Evolutionary conservation across 169 alveolate species (phyloP).

Genomic region (Cryptosporidium ubiquitum): DNA sequence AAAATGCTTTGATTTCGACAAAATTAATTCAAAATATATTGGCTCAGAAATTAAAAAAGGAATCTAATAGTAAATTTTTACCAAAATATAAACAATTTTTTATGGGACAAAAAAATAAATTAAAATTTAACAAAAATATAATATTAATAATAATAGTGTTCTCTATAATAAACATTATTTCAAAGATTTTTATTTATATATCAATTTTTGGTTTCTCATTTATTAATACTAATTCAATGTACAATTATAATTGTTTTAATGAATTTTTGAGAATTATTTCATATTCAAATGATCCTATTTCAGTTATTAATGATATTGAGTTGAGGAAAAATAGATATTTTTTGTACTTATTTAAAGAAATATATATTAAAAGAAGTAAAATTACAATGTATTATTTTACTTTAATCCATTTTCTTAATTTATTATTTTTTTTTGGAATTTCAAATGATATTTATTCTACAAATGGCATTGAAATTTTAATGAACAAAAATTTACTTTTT

Average conservation of each 20-base stretch:
- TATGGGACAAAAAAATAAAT: background rate
- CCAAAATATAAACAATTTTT: background rate
- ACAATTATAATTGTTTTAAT: background rate
- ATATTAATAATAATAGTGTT: background rate
- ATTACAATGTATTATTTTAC: background rate
- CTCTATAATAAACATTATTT: slow-evolving; percentile 7
- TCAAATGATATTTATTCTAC: background rate
- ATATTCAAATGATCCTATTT: slow-evolving; percentile 43
- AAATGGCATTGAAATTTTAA: background rate
- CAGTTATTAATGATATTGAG: slow-evolving; percentile 28
- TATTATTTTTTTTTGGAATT: background rate
- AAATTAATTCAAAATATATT: background rate
- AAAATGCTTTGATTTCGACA: slow-evolving; percentile 11
- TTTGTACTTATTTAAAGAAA: slow-evolving; percentile 7
- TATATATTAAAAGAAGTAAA: background rate
- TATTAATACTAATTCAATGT: background rate
- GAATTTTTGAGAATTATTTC: background rate
- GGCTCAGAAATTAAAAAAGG: background rate
- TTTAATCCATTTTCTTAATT: background rate
- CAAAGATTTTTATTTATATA: background rate
- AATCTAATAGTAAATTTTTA: background rate
- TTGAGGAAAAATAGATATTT: slow-evolving; percentile 10
- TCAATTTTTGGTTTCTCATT: background rate
- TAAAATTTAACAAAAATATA: background rate
- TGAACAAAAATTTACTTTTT: background rate